Conservation (phyloP, 768 basidiomycete genomes). For the Kwoniella sp. region DNA sequence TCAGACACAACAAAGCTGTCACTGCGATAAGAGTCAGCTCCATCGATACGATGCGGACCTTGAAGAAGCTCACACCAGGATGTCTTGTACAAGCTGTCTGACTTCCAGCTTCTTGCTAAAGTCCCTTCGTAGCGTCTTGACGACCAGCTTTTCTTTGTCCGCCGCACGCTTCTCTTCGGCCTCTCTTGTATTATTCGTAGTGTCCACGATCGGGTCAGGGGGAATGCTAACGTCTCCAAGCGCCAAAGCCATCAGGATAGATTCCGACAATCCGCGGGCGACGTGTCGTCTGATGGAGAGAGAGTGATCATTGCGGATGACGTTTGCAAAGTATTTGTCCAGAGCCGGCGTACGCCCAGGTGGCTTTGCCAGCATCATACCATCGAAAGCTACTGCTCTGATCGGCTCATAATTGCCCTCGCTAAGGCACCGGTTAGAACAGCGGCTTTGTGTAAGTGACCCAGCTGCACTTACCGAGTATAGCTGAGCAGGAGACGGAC, state of each 20-base stretch:
- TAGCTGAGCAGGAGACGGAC: conserved; percentile 68
- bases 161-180: conserved; percentile 55
- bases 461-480: conserved; percentile 74
- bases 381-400: conserved; percentile 88
- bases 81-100: conserved; percentile 74
- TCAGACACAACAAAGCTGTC: conserved; percentile 53
- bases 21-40: conserved; percentile 8
- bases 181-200: conserved; percentile 62
- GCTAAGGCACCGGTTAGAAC: conserved; percentile 51
- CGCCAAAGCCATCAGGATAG: conserved; percentile 75
- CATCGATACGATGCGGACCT: not conserved
- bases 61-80: conserved; percentile 61
- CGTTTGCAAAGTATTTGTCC: conserved; percentile 79
- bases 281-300: conserved; percentile 79
- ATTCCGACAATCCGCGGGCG: conserved; percentile 76
- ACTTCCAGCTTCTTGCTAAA: conserved; percentile 67
- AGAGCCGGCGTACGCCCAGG: conserved; percentile 76
- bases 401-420: conserved; percentile 93
- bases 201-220: conserved; percentile 47
- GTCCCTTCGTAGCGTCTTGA: conserved; percentile 84
- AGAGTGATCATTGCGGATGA: conserved; percentile 81
- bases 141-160: conserved; percentile 65
- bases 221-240: conserved; percentile 73
- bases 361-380: conserved; percentile 70
- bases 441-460: not conserved